phyloP scores from a whole-genome alignment of 352 stramenopile genomes.

The Phytophthora hibernalis region DNA sequence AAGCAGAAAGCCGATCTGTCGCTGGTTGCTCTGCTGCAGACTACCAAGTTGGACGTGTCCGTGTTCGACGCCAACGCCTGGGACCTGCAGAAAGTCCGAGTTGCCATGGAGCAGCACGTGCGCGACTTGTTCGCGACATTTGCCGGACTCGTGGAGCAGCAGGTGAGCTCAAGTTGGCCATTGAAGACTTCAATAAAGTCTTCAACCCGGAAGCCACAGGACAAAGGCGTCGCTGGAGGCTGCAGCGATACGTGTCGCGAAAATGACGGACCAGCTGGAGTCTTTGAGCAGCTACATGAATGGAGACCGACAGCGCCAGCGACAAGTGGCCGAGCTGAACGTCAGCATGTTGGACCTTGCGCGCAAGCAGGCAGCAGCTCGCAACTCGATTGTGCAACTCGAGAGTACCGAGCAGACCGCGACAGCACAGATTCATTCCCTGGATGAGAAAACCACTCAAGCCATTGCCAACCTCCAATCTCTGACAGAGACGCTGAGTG shows the following conservation, averaged over 20 bases:
- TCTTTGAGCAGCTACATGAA: constrained; percentile 53
- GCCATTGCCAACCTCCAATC: constrained; percentile 23
- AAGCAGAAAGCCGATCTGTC: constrained; percentile 54
- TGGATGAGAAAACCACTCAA: constrained; percentile 35
- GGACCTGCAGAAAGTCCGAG: constrained; percentile 64
- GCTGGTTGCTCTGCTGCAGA: constrained; percentile 42
- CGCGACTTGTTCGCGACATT: constrained; percentile 70
- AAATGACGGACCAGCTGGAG: constrained; percentile 65
- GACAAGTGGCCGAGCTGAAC: constrained; percentile 56
- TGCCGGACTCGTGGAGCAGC: constrained; percentile 57
- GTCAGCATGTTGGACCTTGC: constrained; percentile 57
- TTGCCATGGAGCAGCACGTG: constrained; percentile 60
- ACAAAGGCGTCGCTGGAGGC: constrained; percentile 54
- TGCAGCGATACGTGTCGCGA: constrained; percentile 50
- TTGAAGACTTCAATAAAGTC: constrained; percentile 72
- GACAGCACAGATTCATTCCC: constrained; percentile 30
- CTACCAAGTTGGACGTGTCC: constrained; percentile 67
- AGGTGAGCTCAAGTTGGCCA: constrained; percentile 60
- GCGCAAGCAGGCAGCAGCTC: constrained; percentile 53
- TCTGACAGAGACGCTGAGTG: constrained; percentile 27
- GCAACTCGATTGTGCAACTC: constrained; percentile 54
- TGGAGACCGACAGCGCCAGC: constrained; percentile 53
- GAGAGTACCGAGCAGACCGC: constrained; percentile 37
- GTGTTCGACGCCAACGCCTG: constrained; percentile 61
- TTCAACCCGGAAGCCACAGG: constrained; percentile 64